Evolutionary conservation across 345 rosid species (phyloP).

Genomic region (Ceriops decandra): DNA sequence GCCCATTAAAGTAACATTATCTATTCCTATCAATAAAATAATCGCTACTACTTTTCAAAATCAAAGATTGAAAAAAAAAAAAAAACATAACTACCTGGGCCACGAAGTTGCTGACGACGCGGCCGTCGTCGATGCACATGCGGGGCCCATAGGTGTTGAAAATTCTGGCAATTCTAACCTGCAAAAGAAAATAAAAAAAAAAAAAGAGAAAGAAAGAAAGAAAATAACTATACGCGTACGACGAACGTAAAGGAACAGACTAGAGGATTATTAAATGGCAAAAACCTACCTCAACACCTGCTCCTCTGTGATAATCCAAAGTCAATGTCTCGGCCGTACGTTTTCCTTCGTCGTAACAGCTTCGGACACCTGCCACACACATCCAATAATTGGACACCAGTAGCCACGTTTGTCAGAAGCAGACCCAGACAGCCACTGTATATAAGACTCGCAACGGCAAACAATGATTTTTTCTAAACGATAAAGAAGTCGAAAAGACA

Average conservation of each 20-base stretch:
- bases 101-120: slow-evolving; percentile 96
- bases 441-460: no score
- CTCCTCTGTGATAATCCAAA: slow-evolving; percentile 97
- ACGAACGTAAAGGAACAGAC: background rate
- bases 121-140: slow-evolving; percentile 99
- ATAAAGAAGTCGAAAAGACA: no score
- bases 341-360: slow-evolving; percentile 99
- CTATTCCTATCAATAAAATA: no score
- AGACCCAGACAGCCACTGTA: background rate
- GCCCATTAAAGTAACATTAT: no score
- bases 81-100: slow-evolving; percentile 71
- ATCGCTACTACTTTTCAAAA: background rate
- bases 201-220: background rate
- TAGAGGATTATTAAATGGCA: no score
- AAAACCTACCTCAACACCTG: slow-evolving; percentile 66
- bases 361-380: slow-evolving; percentile 79
- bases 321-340: slow-evolving; percentile 96
- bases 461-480: no score
- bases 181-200: slow-evolving; percentile 10
- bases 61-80: background rate
- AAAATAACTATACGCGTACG: background rate
- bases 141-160: slow-evolving; percentile 97
- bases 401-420: background rate
- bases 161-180: slow-evolving; percentile 95
- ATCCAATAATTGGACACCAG: background rate